Evolutionary conservation across 1,284 basidiomycete species (phyloP), one percentile per base, ranked within the genome.

Genomic region (Boletus semigastroideus): DNA sequence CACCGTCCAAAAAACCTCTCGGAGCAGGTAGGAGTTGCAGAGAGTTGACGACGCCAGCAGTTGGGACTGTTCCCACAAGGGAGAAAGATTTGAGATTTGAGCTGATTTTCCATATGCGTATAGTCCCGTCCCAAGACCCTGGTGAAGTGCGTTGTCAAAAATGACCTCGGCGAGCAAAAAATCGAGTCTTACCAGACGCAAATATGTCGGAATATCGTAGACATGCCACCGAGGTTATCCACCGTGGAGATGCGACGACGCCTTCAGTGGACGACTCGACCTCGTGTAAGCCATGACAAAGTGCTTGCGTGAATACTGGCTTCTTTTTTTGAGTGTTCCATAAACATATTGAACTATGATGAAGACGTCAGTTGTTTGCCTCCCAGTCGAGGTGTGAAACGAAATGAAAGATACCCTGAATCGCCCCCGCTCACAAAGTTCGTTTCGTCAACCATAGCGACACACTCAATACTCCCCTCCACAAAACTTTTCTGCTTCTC

Each of bases 301-400:
- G 75, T 6, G 87, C 76, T 44, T 87, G 79, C 0, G 86, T 92
- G 70, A 90, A 98, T 45, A 97, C 75, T 0, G 96, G 93, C 72
- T 99, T 99, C 78, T 99, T 98, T 78, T 95, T 97, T 55, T 84
- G 83, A n/a, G 86, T 92, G 34, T 81, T 83, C 95, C 96, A 99
- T 7, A 99, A 78, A 57, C 84, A 90, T 63, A 99, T 87, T 6
- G 92, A 89, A 1, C 94, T 96, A 59, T 1, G 31, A 31, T 8
- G 16, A 11, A 8, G 28, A 6, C 19, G 16, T 59, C 37, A 49
- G 44, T 6, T 33, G 17, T 16, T n/a, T 52, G 45, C 10, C 22
- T 0, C 43, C 13, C 11, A 42, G 28, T 20, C 40, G 19, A 48
- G 30, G 42, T 20, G 22, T 66, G 70, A 34, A 44, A 36, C 46